phyloP scores from a whole-genome alignment of 2,329 filamentous ascomycete genomes.

The Botrytis tulipae region DNA sequence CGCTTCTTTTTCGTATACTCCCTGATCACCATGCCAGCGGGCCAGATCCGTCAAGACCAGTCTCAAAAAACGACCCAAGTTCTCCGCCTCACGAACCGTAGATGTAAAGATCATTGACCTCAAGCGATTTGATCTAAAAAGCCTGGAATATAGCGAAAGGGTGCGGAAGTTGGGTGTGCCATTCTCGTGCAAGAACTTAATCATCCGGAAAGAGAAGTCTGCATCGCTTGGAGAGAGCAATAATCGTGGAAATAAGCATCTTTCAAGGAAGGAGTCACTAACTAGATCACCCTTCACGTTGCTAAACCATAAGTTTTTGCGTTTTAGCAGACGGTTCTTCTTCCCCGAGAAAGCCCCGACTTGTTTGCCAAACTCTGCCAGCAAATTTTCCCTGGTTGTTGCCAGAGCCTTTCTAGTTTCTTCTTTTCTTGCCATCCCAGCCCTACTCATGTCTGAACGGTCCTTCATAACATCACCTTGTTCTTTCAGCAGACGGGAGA shows the following conservation, averaged over 20 bases:
- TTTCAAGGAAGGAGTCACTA: constrained; percentile 77
- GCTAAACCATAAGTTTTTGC: constrained; percentile 77
- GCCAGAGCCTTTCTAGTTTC: constrained; percentile 67
- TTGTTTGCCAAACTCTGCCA: constrained; percentile 71
- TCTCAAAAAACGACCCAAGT: constrained; percentile 87
- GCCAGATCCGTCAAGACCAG: constrained; percentile 77
- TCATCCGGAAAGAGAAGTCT: constrained; percentile 81
- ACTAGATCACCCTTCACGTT: constrained; percentile 63
- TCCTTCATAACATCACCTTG: constrained; percentile 67
- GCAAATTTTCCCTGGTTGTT: constrained; percentile 65
- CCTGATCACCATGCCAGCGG: constrained; percentile 78
- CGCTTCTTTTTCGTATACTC: constrained; percentile 78
- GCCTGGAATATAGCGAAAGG: constrained; percentile 75
- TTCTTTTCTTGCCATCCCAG: constrained; percentile 64
- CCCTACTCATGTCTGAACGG: constrained; percentile 68
- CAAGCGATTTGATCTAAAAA: constrained; percentile 81
- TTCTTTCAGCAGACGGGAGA: constrained; percentile 64
- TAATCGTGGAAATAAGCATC: constrained; percentile 87
- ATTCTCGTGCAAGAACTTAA: constrained; percentile 82
- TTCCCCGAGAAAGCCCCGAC: constrained; percentile 65
- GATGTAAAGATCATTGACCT: constrained; percentile 83
- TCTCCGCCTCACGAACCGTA: constrained; percentile 86
- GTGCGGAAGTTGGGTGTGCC: constrained; percentile 85
- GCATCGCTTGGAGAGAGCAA: constrained; percentile 83
- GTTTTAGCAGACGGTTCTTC: constrained; percentile 67